Evolutionary conservation across 2,329 filamentous ascomycete species (phyloP), one percentile per base, ranked within the genome.

Genomic region (Rhynchosporium secalis): DNA sequence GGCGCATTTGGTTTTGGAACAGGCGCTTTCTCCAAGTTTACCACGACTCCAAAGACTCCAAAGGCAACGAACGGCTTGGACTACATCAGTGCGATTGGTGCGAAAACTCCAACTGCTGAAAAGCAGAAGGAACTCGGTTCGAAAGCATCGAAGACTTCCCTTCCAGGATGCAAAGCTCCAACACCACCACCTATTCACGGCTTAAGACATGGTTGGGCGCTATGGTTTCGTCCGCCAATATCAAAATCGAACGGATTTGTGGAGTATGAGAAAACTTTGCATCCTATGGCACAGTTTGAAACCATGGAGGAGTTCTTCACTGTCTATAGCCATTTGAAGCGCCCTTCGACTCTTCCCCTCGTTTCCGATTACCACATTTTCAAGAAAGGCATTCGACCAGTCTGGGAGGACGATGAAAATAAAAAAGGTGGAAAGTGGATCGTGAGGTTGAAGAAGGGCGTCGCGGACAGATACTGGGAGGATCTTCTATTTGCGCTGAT

Each of bases 291-390:
- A 70, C 84, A 85, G 61, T 91, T 96, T 73, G 83, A 84, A 64
- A 92, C 91, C 5, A 92, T 86, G 56, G 92, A 98, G 77, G 90
- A 95, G 63, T 98, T 99, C 75, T 97, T 92, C 86, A 83, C 86
- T 54, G 87, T 96, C 43, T 98, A 96, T 75, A 81, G 85, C 60
- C 92, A 98, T 76, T 83, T 99, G 54, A 96, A 96, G 79, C 86
- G 90, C 33, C 95, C 96, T 2, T 98, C 93, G 41, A 80, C 84
- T 40, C 81, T 99, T 62, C 94, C 94, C 6, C 88, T 94, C 4
- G 94, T 98, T 36, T 97, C 93, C 29, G 95, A 99, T 77, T 99
- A 97, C 75, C 95, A 99, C 75, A 88, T 99, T 64, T 99, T 99
- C 81, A 96, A 95, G 78, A 92, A 95, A 74, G 94, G 93, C 60